Conservation (phyloP, 1,284 basidiomycete species). For the Meripilus lineatus region DNA sequence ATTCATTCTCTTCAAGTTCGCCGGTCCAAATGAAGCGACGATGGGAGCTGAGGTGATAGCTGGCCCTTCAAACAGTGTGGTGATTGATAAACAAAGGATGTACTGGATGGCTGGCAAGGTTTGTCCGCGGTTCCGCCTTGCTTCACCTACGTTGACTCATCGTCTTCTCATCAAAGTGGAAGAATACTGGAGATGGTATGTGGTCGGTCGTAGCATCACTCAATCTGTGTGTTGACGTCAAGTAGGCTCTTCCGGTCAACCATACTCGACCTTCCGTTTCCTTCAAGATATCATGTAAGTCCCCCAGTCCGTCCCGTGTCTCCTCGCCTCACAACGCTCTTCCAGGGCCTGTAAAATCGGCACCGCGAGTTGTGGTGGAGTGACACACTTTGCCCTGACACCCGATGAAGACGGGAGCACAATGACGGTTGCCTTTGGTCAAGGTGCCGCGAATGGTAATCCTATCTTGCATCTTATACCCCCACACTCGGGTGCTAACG, state of each 20-base stretch:
- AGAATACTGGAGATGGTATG: slow-evolving; percentile 85
- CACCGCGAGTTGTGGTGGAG: slow-evolving; percentile 73
- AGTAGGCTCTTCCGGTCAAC: slow-evolving; percentile 72
- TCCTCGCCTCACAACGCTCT: not conserved
- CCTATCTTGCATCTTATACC: not conserved
- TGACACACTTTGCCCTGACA: slow-evolving; percentile 83
- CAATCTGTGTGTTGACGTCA: not conserved
- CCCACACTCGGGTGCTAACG: not conserved
- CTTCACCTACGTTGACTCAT: slow-evolving; percentile 2
- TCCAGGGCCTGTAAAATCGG: slow-evolving; percentile 68
- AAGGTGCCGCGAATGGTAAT: slow-evolving; percentile 72
- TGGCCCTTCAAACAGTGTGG: slow-evolving; percentile 79
- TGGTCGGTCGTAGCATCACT: not conserved
- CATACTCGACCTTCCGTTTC: slow-evolving; percentile 76
- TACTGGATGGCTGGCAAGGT: slow-evolving; percentile 85
- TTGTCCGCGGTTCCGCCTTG: slow-evolving; percentile 18
- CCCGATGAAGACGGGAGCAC: slow-evolving; percentile 65
- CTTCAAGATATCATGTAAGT: slow-evolving; percentile 77
- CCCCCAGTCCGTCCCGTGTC: slow-evolving; percentile 1
- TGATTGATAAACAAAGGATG: slow-evolving; percentile 80
- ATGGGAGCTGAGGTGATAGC: slow-evolving; percentile 69
- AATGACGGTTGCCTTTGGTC: slow-evolving; percentile 86
- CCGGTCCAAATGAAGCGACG: slow-evolving; percentile 60
- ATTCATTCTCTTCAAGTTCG: slow-evolving; percentile 46
- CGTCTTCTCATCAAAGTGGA: slow-evolving; percentile 59